phyloP scores from a whole-genome alignment of 768 basidiomycete genomes.

The Macrolepiota albuminosa region DNA sequence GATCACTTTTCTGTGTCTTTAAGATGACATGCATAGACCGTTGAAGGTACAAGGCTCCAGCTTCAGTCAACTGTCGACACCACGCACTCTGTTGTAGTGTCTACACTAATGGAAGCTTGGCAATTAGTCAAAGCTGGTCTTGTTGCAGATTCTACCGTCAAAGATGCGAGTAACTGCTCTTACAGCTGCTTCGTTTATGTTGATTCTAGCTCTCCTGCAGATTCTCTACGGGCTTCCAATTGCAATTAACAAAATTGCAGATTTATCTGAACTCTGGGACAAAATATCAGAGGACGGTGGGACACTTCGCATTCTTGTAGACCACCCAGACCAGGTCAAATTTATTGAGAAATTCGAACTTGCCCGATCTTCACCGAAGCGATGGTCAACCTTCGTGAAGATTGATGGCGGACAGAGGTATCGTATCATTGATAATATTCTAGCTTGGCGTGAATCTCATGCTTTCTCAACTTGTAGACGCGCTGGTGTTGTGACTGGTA shows the following conservation, averaged over 20 bases:
- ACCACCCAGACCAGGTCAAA: constrained; percentile 68
- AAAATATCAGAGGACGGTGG: constrained; percentile 53
- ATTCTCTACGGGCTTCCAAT: constrained; percentile 80
- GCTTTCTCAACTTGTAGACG: constrained; percentile 41
- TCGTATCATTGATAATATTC: constrained; percentile 39
- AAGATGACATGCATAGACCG: constrained; percentile 43
- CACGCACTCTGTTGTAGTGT: constrained; percentile 66
- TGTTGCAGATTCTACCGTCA: constrained; percentile 66
- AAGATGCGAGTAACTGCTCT: constrained; percentile 53
- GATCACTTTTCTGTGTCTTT: neutral
- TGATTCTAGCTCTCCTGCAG: constrained; percentile 30
- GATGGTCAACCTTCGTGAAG: constrained; percentile 81
- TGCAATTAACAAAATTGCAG: constrained; percentile 63
- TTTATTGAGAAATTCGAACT: constrained; percentile 60
- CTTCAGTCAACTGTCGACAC: constrained; percentile 48
- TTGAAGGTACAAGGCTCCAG: constrained; percentile 71
- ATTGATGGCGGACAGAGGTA: constrained; percentile 76
- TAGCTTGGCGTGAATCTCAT: constrained; percentile 11
- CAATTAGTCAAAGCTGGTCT: constrained; percentile 62
- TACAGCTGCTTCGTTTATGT: neutral
- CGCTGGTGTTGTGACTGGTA: constrained; percentile 57
- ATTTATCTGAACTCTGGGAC: constrained; percentile 57
- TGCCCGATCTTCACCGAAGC: constrained; percentile 29
- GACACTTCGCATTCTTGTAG: constrained; percentile 63
- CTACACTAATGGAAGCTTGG: constrained; percentile 84